Percentiles rank a stretch among this genome's conserved stretches.
These are phyloP conservation scores for Hypholoma sublateritium DNA, from an alignment of 768 basidiomycete genomes.

Conservation along the genomic window DNA sequence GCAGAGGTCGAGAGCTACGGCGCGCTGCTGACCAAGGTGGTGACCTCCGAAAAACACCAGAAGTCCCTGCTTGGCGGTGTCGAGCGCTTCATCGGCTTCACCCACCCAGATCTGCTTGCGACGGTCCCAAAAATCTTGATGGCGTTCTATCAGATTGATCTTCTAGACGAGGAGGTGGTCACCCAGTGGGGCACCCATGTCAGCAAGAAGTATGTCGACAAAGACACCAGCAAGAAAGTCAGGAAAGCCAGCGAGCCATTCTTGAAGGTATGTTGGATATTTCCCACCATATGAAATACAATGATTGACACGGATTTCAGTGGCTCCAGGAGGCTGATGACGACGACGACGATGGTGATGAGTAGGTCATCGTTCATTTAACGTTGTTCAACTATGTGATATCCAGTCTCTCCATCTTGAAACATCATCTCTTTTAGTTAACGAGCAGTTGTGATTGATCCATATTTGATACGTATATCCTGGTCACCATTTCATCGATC, in stretches of 20 bases:
- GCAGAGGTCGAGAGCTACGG: slow-evolving; percentile 64
- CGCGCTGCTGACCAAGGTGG: slow-evolving; percentile 78
- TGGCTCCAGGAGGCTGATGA: slow-evolving; percentile 92
- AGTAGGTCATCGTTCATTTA: neutral
- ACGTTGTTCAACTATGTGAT: too few species aligned
- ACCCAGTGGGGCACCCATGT: slow-evolving; percentile 95
- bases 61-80: slow-evolving; percentile 93
- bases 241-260: slow-evolving; percentile 95
- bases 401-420: neutral
- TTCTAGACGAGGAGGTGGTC: slow-evolving; percentile 89
- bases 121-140: slow-evolving; percentile 90
- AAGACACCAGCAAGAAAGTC: slow-evolving; percentile 93
- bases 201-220: slow-evolving; percentile 95
- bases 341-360: slow-evolving; percentile 52
- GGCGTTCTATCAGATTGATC: slow-evolving; percentile 88
- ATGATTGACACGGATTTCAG: slow-evolving; percentile 28
- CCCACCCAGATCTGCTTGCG: slow-evolving; percentile 68
- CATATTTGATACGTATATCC: neutral
- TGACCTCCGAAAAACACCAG: slow-evolving; percentile 92
- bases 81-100: slow-evolving; percentile 79
- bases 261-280: slow-evolving; percentile 62
- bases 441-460: too few species aligned
- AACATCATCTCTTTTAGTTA: neutral
- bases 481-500: neutral
- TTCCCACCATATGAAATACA: slow-evolving; percentile 7